phyloP scores from a whole-genome alignment of 2,329 filamentous ascomycete genomes.

The Clonostachys rhizophaga region DNA sequence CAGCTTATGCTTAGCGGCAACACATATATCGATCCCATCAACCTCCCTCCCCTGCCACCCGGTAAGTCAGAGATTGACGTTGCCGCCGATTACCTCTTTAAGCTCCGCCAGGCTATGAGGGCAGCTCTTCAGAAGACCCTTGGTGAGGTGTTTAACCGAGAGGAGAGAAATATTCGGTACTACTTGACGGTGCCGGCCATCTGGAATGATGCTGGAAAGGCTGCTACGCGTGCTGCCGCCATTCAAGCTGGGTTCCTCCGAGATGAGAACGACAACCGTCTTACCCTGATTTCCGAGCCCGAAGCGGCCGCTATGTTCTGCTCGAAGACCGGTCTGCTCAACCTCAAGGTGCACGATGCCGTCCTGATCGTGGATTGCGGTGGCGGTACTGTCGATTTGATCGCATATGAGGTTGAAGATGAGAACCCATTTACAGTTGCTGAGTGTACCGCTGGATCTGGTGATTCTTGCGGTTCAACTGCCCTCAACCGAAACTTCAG shows the following conservation, averaged over 20 bases:
- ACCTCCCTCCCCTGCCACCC: slow-evolving; percentile 91
- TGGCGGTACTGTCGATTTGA: slow-evolving; percentile 97
- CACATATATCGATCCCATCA: slow-evolving; percentile 98
- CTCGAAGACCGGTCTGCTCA: slow-evolving; percentile 91
- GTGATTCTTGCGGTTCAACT: slow-evolving; percentile 97
- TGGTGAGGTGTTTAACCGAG: slow-evolving; percentile 94
- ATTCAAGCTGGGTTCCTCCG: slow-evolving; percentile 96
- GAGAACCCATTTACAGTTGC: slow-evolving; percentile 95
- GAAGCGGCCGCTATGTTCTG: slow-evolving; percentile 97
- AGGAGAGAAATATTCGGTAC: slow-evolving; percentile 96
- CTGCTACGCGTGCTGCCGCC: slow-evolving; percentile 89
- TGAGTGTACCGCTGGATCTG: slow-evolving; percentile 94
- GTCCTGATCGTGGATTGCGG: slow-evolving; percentile 97
- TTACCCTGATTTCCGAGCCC: slow-evolving; percentile 92
- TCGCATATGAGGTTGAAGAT: slow-evolving; percentile 97
- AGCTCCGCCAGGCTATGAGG: slow-evolving; percentile 94
- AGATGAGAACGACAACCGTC: slow-evolving; percentile 94
- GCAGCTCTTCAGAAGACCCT: slow-evolving; percentile 93
- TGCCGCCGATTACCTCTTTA: slow-evolving; percentile 98
- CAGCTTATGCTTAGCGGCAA: slow-evolving; percentile 98
- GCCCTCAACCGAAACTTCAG: slow-evolving; percentile 97
- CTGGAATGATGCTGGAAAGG: slow-evolving; percentile 98
- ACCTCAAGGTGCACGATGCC: slow-evolving; percentile 98
- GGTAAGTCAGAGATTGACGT: slow-evolving; percentile 99
- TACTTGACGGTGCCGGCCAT: slow-evolving; percentile 98